Conservation (phyloP, 495 filamentous ascomycete species). For the Bacidia gigantensis region DNA sequence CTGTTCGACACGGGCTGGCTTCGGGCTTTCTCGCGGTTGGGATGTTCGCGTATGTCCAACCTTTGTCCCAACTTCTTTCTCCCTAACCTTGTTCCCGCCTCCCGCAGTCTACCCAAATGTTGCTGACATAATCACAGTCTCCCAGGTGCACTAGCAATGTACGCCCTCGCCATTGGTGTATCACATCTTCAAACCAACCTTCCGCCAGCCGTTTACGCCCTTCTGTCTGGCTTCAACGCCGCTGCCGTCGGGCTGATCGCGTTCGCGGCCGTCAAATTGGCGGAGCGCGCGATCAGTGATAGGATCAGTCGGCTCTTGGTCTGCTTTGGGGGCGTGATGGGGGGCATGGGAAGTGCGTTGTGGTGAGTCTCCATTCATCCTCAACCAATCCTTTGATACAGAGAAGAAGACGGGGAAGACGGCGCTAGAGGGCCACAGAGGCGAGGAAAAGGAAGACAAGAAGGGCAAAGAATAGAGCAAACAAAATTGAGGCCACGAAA, state of each 20-base stretch:
- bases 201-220: slow-evolving; percentile 47
- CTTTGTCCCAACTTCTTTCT: too few species aligned
- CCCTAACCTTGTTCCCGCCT: too few species aligned
- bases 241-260: slow-evolving; percentile 58
- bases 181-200: slow-evolving; percentile 40
- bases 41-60: slow-evolving; percentile 48
- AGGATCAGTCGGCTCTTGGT: slow-evolving; percentile 45
- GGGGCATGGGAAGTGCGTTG: slow-evolving; percentile 51
- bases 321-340: slow-evolving; percentile 44
- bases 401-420: too few species aligned
- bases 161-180: slow-evolving; percentile 53
- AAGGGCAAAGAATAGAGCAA: too few species aligned
- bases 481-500: too few species aligned
- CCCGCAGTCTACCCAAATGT: background rate
- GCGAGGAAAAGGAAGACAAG: too few species aligned
- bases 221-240: slow-evolving; percentile 56
- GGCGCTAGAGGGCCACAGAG: too few species aligned
- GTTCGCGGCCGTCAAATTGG: slow-evolving; percentile 50
- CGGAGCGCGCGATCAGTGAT: slow-evolving; percentile 53
- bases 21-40: slow-evolving; percentile 43
- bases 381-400: too few species aligned
- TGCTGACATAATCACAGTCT: slow-evolving; percentile 30
- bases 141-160: slow-evolving; percentile 65
- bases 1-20: slow-evolving; percentile 41
- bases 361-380: slow-evolving; percentile 29